These are phyloP conservation scores for Tuber aestivum DNA, from an alignment of 495 filamentous ascomycete genomes.

Conservation along the genomic window DNA sequence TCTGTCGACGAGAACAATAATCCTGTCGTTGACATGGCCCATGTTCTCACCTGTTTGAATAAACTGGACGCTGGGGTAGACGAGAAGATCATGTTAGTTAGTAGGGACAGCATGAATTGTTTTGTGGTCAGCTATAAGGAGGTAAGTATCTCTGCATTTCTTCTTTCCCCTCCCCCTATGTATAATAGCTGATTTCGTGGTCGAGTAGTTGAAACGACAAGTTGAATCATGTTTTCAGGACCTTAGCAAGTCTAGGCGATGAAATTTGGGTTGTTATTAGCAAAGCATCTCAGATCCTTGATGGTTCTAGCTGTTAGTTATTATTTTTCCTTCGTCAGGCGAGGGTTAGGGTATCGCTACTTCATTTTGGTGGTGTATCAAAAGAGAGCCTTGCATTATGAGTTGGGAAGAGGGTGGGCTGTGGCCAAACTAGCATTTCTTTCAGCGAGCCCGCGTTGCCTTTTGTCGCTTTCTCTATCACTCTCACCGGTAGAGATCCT, in stretches of 20 bases:
- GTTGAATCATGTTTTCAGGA: slow-evolving; percentile 35
- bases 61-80: slow-evolving; percentile 87
- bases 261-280: background rate
- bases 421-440: background rate
- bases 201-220: slow-evolving; percentile 30
- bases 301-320: background rate
- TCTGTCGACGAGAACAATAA: slow-evolving; percentile 78
- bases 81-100: slow-evolving; percentile 78
- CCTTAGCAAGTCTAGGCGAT: slow-evolving; percentile 22
- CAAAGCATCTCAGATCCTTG: background rate
- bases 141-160: slow-evolving; percentile 17
- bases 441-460: background rate
- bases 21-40: slow-evolving; percentile 73
- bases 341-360: background rate
- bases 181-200: background rate
- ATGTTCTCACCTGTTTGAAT: slow-evolving; percentile 76
- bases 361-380: slow-evolving; percentile 3
- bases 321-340: background rate
- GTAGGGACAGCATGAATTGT: slow-evolving; percentile 77
- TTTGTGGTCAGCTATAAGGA: slow-evolving; percentile 85
- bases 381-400: background rate
- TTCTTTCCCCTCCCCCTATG: background rate
- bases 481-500: background rate
- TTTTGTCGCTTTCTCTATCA: background rate
- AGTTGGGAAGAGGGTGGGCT: background rate